Base-by-base conservation (phyloP, 371 early-diverging fungal species). In the Caulochytrium protostelioides region DNA sequence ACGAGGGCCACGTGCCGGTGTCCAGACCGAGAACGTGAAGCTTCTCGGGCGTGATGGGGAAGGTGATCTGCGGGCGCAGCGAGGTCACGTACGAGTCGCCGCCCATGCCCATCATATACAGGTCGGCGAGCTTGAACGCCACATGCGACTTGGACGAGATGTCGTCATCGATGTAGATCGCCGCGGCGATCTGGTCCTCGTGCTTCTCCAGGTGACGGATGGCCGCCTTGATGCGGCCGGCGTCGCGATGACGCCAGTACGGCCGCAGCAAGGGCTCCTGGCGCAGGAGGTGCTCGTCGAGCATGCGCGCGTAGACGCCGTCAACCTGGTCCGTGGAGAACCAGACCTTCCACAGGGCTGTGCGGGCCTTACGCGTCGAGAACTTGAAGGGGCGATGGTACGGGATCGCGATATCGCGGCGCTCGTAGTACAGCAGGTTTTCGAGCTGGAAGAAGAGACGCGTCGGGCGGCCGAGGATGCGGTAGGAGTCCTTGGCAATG, bases 311-410 rank as follows among this genome's bases (percentile, higher is more conserved):
- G 24, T 25, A 34, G 4, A 34, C 35, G 4, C 35, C 35, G 15
- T 21, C 24, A 23, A 34, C 17, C 35, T 34, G 24, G 3, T 13
- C 9, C 6, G 20, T 23, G 6, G 10, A 22, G 5, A 34, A 8
- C 35, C 35, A 34, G 24, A 23, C 24, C 20, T 24, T 34, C 35
- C 35, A 34, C 35, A 34, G 16, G 6, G 35, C 35, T 25, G 24
- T 24, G 5, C 35, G 22, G 6, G 35, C 35, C 22, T 34, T 21
- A 6, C 10, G 8, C 6, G 24, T 24, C n/a, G n/a, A n/a, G n/a
- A n/a, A n/a, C n/a, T n/a, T n/a, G n/a, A n/a, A n/a, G n/a, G n/a
- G n/a, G n/a, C n/a, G n/a, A n/a, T n/a, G n/a, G n/a, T n/a, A n/a
- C n/a, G n/a, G n/a, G n/a, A n/a, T n/a, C n/a, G n/a, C n/a, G n/a